phyloP scores from a whole-genome alignment of 495 filamentous ascomycete species.

The Letharia columbiana region DNA sequence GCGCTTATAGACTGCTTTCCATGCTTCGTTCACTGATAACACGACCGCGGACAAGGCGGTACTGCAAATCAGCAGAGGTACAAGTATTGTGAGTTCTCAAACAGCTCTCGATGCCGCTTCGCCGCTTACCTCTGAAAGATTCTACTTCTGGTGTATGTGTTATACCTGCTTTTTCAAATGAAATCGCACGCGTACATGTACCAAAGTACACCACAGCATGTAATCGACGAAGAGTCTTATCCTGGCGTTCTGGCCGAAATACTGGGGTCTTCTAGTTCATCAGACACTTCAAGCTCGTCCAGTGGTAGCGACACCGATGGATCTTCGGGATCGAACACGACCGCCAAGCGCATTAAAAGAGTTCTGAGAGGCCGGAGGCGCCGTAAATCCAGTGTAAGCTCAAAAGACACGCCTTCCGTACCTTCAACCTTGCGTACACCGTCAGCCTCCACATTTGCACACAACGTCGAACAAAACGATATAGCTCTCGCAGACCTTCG shows the following conservation, averaged over 20 bases:
- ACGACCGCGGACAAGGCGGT: constrained; percentile 56
- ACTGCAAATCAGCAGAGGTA: constrained; percentile 78
- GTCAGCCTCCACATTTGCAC: constrained; percentile 33
- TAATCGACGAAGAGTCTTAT: constrained; percentile 80
- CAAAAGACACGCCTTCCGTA: constrained; percentile 47
- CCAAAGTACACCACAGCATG: constrained; percentile 76
- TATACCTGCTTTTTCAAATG: constrained; percentile 85
- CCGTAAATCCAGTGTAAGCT: constrained; percentile 66
- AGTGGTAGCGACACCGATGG: constrained; percentile 58
- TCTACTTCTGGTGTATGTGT: constrained; percentile 69
- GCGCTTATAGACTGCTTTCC: constrained; percentile 63
- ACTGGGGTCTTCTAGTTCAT: constrained; percentile 60
- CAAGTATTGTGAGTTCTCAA: constrained; percentile 60
- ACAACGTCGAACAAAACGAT: constrained; percentile 32
- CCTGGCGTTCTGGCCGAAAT: constrained; percentile 78
- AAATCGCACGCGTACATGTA: constrained; percentile 90
- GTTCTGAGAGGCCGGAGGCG: constrained; percentile 58
- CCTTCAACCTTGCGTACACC: constrained; percentile 35
- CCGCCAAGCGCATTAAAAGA: constrained; percentile 63
- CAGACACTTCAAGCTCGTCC: constrained; percentile 45
- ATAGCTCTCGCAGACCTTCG: constrained; percentile 27
- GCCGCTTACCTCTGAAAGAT: constrained; percentile 39
- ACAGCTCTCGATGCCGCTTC: neutral
- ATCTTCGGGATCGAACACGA: constrained; percentile 60
- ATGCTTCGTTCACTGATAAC: constrained; percentile 68